These are phyloP conservation scores for Penicillium pulvis DNA, from an alignment of 495 filamentous ascomycete genomes.

Conservation along the genomic window DNA sequence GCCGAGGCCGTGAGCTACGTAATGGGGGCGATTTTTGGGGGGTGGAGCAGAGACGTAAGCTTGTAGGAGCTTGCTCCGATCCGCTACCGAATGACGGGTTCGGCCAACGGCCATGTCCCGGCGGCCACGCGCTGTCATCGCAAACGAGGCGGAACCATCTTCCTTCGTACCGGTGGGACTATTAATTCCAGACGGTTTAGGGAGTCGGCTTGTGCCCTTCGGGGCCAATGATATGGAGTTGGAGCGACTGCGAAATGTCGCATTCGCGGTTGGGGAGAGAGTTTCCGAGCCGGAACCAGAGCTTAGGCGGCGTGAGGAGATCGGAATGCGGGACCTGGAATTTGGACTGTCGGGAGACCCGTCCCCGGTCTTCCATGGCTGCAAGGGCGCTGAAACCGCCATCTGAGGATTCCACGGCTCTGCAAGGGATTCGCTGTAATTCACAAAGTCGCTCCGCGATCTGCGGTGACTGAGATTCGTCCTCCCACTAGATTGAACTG, in stretches of 20 bases:
- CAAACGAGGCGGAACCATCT: constrained; percentile 35
- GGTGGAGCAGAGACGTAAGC: constrained; percentile 68
- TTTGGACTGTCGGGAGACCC: constrained; percentile 41
- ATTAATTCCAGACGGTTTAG: constrained; percentile 42
- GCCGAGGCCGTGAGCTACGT: constrained; percentile 78
- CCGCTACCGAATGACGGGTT: constrained; percentile 36
- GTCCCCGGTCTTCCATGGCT: constrained; percentile 29
- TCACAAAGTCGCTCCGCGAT: constrained; percentile 48
- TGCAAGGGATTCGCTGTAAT: constrained; percentile 27
- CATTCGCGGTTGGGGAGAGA: constrained; percentile 46
- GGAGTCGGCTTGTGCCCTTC: constrained; percentile 47
- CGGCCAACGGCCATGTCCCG: constrained; percentile 36
- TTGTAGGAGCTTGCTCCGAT: constrained; percentile 54
- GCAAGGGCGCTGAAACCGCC: constrained; percentile 43
- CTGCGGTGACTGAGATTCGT: constrained; percentile 45
- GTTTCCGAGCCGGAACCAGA: constrained; percentile 49
- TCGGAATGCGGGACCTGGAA: constrained; percentile 60
- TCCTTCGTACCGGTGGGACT: constrained; percentile 34
- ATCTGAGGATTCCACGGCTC: constrained; percentile 38
- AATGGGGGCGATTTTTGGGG: constrained; percentile 72
- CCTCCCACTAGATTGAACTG: constrained; percentile 38
- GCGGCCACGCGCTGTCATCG: constrained; percentile 37
- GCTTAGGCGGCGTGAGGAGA: constrained; percentile 51
- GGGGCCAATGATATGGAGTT: constrained; percentile 38
- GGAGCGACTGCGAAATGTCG: constrained; percentile 43